Base-by-base conservation (phyloP, 768 basidiomycete species). In the Leccinum truebloodii region DNA sequence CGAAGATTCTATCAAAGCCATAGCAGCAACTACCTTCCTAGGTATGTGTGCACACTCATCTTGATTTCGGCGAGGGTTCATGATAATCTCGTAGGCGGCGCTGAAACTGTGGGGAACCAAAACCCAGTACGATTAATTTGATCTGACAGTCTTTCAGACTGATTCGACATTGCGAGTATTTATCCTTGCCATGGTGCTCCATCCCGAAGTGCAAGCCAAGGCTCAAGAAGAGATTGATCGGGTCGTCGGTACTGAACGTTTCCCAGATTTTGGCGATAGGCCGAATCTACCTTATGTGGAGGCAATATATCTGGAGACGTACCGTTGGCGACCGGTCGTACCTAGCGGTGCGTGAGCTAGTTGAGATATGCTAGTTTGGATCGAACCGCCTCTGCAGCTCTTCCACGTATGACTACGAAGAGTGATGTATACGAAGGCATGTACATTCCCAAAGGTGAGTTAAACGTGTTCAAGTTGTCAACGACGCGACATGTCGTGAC, bases 141-240 rank as follows among this genome's bases (percentile, higher is more conserved):
- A 22, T 20, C 48, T 59, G 24, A 63, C 54, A 2, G 8, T 34
- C 1, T 39, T 32, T 13, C 55, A 75, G 69, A 64, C 20, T 14
- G 55, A 54, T 60, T 56, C 59, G 2, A 60, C 51, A 2, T 1
- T 74, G 16, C 59, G 37, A 26, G 52, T 67, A 7, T 77, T 78
- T 55, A 49, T 75, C 53, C 67, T 77, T 4, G 74, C 73, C 20
- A 76, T 78, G 75, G 37, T 72, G 8, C 67, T 69, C 35, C 41
- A 75, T 55, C 76, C 76, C 1, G 67, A 73, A 22, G 62, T 69
- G 8, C 74, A 76, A 54, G 39, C n/a, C 3, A 71, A 65, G 30
- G 77, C 75, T 12, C 67, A 67, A 34, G 68, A 67, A 28, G 77
- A 77, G 55, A 63, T 79, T 37, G 68, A 72, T 28, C 59, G 51